phyloP scores from a whole-genome alignment of 148 eudicot species.

The Persicaria maculosa region DNA sequence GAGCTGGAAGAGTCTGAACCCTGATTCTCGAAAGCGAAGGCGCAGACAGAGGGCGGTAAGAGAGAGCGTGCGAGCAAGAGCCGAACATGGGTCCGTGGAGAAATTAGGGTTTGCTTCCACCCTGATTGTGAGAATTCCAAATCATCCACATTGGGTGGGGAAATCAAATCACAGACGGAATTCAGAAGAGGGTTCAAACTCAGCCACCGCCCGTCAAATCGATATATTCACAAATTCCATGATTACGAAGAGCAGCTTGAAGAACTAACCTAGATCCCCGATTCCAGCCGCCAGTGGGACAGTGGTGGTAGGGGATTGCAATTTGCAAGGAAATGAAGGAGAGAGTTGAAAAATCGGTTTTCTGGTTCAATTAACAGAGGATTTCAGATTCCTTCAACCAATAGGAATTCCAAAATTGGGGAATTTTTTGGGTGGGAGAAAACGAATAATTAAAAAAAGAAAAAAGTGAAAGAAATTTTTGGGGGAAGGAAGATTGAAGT shows the following conservation, averaged over 20 bases:
- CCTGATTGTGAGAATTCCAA: conserved; percentile 17
- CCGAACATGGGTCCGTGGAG: conserved; percentile 38
- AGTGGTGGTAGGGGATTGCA: neutral
- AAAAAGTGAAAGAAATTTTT: neutral
- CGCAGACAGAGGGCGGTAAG: conserved; percentile 31
- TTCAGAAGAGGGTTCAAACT: neutral
- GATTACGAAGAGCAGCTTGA: conserved; percentile 2
- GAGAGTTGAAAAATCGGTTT: neutral
- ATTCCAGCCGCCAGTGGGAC: conserved; percentile 5
- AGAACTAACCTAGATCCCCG: neutral
- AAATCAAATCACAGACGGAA: neutral
- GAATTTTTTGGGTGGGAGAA: conserved; percentile 7
- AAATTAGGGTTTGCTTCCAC: conserved; percentile 29
- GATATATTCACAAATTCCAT: neutral
- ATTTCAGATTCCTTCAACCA: neutral
- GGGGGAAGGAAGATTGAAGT: neutral
- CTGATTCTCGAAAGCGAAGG: conserved; percentile 33
- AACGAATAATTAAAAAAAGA: neutral
- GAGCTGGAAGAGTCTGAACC: conserved; percentile 28
- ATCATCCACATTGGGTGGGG: conserved; percentile 22
- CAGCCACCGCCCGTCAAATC: neutral
- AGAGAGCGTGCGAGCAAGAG: conserved; percentile 40
- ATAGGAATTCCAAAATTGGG: neutral
- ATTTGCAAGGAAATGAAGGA: neutral
- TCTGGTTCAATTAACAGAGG: neutral